A percentile compares a stretch with the other conserved stretches of the same genome.
Evolutionary conservation across 176 grass and related monocot genomes (phyloP).

Genomic region (Oryza coarctata): DNA sequence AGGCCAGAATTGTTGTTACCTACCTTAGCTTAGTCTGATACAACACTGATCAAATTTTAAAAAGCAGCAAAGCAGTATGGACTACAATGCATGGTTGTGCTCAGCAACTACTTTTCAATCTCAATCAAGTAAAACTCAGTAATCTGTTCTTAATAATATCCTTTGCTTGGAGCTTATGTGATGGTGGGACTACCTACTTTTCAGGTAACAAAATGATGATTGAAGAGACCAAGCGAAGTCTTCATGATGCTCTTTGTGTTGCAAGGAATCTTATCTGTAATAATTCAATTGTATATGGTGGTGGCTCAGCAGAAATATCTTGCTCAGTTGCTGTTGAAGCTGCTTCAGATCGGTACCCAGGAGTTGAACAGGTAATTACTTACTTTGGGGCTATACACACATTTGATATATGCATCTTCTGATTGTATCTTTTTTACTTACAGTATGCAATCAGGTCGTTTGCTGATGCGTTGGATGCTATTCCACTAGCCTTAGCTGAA

Average conservation of each 20-base stretch:
- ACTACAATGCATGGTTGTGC: background rate
- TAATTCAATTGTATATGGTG: slow-evolving; percentile 91
- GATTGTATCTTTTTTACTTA: slow-evolving; percentile 19
- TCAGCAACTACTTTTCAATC: background rate
- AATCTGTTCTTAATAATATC: background rate
- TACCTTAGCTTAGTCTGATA: background rate
- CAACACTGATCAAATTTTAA: background rate
- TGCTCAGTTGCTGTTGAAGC: slow-evolving; percentile 89
- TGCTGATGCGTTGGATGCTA: slow-evolving; percentile 82
- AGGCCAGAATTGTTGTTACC: background rate
- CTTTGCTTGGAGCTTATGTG: background rate
- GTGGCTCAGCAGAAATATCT: slow-evolving; percentile 85
- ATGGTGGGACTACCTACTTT: background rate
- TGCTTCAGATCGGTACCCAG: slow-evolving; percentile 81
- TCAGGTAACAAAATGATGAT: slow-evolving; percentile 98
- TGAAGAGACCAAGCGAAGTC: slow-evolving; percentile 91
- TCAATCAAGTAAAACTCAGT: background rate
- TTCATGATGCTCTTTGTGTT: slow-evolving; percentile 93
- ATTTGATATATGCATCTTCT: background rate
- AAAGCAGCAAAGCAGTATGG: too few relatives aligned
- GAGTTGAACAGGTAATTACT: slow-evolving; percentile 82
- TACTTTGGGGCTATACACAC: background rate
- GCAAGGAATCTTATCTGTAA: slow-evolving; percentile 95
- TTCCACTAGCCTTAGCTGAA: slow-evolving; percentile 90
- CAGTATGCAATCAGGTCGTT: slow-evolving; percentile 99